phyloP scores from a whole-genome alignment of 1,284 basidiomycete species.

The Filobasidium uniguttulatum region DNA sequence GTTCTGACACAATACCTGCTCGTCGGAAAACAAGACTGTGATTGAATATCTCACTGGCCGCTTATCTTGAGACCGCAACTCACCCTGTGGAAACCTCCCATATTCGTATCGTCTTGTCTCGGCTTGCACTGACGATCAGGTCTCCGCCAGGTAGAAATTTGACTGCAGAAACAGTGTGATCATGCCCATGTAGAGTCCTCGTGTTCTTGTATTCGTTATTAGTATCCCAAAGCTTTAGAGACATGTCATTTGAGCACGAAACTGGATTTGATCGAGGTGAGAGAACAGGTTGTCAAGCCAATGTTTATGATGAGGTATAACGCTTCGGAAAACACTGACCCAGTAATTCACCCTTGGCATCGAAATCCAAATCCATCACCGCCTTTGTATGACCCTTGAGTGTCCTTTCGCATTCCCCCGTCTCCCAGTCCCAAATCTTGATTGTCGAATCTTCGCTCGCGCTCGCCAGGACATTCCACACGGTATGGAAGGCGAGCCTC shows the following conservation, averaged over 20 bases:
- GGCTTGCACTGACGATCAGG: constrained; percentile 65
- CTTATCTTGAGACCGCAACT: constrained; percentile 21
- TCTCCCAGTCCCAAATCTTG: constrained; percentile 94
- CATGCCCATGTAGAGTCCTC: constrained; percentile 76
- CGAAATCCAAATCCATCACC: constrained; percentile 75
- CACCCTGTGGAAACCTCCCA: constrained; percentile 76
- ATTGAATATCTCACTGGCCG: neutral
- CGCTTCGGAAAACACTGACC: constrained; percentile 50
- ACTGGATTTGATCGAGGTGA: constrained; percentile 46
- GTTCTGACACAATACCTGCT: constrained; percentile 49
- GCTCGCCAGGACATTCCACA: constrained; percentile 66
- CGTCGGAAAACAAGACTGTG: neutral
- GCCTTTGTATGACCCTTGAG: constrained; percentile 84
- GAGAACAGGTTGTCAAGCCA: too few relatives aligned
- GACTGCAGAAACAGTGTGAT: constrained; percentile 75
- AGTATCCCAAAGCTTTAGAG: constrained; percentile 83
- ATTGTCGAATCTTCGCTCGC: constrained; percentile 77
- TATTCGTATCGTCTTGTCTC: constrained; percentile 71
- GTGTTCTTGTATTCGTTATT: constrained; percentile 77
- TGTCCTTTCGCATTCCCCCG: constrained; percentile 79
- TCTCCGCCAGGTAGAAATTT: constrained; percentile 65
- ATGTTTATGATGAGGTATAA: neutral
- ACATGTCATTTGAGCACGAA: constrained; percentile 76
- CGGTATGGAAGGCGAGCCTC: constrained; percentile 70
- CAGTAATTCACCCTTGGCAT: constrained; percentile 63